Base-by-base conservation (phyloP, 1,139 yeast genomes). In the Debaryomyces sp. region DNA sequence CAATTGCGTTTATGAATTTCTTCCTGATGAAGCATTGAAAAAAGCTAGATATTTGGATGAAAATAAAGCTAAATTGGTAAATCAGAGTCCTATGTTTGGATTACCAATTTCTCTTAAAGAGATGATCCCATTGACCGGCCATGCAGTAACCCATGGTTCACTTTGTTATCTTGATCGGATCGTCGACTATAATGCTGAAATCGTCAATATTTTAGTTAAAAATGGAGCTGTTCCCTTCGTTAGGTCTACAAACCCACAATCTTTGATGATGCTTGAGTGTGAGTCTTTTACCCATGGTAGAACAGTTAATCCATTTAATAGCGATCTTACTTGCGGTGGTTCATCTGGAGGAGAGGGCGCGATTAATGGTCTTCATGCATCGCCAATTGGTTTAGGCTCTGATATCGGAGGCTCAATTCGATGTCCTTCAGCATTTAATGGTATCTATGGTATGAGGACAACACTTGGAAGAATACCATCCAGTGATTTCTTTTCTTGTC, bases 361-460 rank as follows among this genome's bases (percentile, higher is more conserved):
- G 1, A 50, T 62, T n/a, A 58, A 55, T 10, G 55, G 49, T 4
- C 41, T 54, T 40, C 51, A 50, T 35, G 63, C 59, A 5, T 53
- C 62, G 24, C 55, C 63, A 15, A 52, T 66, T 39, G 70, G 70
- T 2, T 46, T 82, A 38, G 87, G 87, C 8, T 80, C 86, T 13
- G 88, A 84, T 62, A 81, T 84, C 54, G 89, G 87, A 12, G 89
- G 88, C 5, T 73, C 82, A 27, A 80, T 84, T 45, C 67, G 88
- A 47, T 72, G 73, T 48, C 89, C 89, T 2, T 78, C 85, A 3
- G 70, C 77, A 9, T 77, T 77, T 51, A 75, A 78, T 44, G 85
- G 85, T 0, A 57, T 81, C 3, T 82, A 72, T 60, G 87, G 83
- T 0, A 57, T 83, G 47, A 75, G 79, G 53, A 82, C 86, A 4